Base-by-base conservation (phyloP, 2,329 filamentous ascomycete species). In the Venturia oleaginea region DNA sequence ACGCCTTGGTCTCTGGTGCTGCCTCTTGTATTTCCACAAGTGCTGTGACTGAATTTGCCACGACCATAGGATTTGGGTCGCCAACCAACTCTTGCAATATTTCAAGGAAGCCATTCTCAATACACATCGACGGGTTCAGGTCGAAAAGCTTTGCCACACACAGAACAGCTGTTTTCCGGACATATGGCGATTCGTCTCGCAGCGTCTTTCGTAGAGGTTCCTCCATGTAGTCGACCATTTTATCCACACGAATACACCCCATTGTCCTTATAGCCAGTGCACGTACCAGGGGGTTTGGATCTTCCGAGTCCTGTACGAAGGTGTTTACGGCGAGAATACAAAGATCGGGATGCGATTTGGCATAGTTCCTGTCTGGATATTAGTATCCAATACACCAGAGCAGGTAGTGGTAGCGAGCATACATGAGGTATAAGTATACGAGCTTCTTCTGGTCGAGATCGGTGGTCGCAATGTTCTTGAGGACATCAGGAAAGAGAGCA, bases 181-280 rank as follows among this genome's bases (percentile, higher is more conserved):
- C 94, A 76, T 99, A 99, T 0, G 94, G 94, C 60, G 93, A 97
- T 77, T 99, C 94, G 78, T 99, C 94, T 76, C 92, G 87, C 69
- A 99, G 81, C 15, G 94, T 99, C 80, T 99, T 99, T 70, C 94
- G 86, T 67, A 99, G 78, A 17, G 94, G 94, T 73, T 99, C 94
- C 76, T 97, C 94, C 93, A 99, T 97, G 76, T 99, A 99, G 75
- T 99, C 94, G 68, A 97, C 91, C 91, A 99, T 99, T 78, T 99
- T 99, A 70, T 97, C 94, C 64, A 99, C 94, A 65, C 94, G 83
- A 71, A 99, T 97, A 73, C 94, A 97, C 48, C 94, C 94, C 94
- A 99, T 99, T 40, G 94, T 99, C 71, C 94, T 86, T 75, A 99
- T 96, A 64, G 94, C 94, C 62, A 99, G 83, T 61, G 94, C 94